These are phyloP conservation scores for Anaeromyces robustus DNA, from an alignment of 192 early-diverging fungal species.

Conservation along the genomic window DNA sequence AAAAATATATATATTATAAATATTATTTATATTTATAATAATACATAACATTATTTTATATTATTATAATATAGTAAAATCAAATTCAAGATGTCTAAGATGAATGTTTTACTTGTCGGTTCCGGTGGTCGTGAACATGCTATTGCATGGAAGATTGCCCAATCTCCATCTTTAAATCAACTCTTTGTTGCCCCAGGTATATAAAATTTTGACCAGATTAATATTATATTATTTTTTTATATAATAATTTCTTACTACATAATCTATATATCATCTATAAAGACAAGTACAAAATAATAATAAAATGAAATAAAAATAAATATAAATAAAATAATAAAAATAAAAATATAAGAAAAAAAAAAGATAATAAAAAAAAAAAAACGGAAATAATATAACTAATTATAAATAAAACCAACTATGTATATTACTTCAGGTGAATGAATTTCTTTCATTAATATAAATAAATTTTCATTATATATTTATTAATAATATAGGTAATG, in stretches of 20 bases:
- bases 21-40: not conserved
- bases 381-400: too few relatives aligned
- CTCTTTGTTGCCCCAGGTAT: conserved; percentile 87
- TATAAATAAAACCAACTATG: too few relatives aligned
- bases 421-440: too few relatives aligned
- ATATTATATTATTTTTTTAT: not conserved
- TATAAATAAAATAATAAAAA: too few relatives aligned
- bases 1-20: not conserved
- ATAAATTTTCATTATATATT: not conserved
- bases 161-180: conserved; percentile 54
- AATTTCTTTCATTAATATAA: not conserved
- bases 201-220: not conserved
- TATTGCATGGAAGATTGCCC: conserved; percentile 76
- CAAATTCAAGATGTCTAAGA: not conserved
- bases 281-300: too few relatives aligned
- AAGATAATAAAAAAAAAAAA: too few relatives aligned
- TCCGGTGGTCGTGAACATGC: conserved; percentile 94
- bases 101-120: conserved; percentile 65
- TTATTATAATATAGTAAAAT: not conserved
- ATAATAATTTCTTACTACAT: not conserved
- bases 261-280: too few relatives aligned
- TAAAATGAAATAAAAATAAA: too few relatives aligned
- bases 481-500: conserved; percentile 53
- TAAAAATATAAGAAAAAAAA: too few relatives aligned
- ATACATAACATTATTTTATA: not conserved